These are phyloP conservation scores for Curvularia spicifera DNA, from an alignment of 2,329 filamentous ascomycete genomes.

Conservation along the genomic window DNA sequence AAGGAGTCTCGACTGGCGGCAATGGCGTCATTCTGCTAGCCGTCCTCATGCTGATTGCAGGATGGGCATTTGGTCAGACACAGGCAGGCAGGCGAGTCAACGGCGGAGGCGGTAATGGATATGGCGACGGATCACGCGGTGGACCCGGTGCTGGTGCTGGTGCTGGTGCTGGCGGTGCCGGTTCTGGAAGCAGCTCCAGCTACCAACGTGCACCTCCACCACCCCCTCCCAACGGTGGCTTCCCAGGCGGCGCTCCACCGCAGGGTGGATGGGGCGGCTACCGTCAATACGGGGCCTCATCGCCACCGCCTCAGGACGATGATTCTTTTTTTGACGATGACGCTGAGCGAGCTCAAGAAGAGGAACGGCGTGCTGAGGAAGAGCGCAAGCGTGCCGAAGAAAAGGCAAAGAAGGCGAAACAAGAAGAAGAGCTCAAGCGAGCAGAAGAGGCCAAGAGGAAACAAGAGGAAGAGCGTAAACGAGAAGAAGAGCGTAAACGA, in stretches of 20 bases:
- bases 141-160: slow-evolving; percentile 39
- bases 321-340: slow-evolving; percentile 45
- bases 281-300: slow-evolving; percentile 40
- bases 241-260: slow-evolving; percentile 42
- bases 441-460: slow-evolving; percentile 42
- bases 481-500: slow-evolving; percentile 37
- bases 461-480: slow-evolving; percentile 39
- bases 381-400: slow-evolving; percentile 65
- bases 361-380: slow-evolving; percentile 65
- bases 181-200: slow-evolving; percentile 30
- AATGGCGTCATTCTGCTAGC: slow-evolving; percentile 75
- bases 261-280: slow-evolving; percentile 41
- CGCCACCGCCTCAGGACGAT: slow-evolving; percentile 41
- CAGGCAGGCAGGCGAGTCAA: slow-evolving; percentile 58
- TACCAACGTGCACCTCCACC: slow-evolving; percentile 42
- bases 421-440: slow-evolving; percentile 4
- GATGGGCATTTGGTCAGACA: slow-evolving; percentile 76
- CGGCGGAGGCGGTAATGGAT: slow-evolving; percentile 33
- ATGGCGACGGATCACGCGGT: slow-evolving; percentile 38
- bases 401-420: slow-evolving; percentile 28
- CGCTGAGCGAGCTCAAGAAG: slow-evolving; percentile 52
- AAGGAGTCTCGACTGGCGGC: slow-evolving; percentile 62
- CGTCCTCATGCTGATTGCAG: slow-evolving; percentile 74
- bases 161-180: slow-evolving; percentile 36
- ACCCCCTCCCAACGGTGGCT: slow-evolving; percentile 40